Evolutionary conservation across 1,284 basidiomycete species (phyloP), one percentile per base, ranked within the genome.

Genomic region (Phaffia rhodozyma): DNA sequence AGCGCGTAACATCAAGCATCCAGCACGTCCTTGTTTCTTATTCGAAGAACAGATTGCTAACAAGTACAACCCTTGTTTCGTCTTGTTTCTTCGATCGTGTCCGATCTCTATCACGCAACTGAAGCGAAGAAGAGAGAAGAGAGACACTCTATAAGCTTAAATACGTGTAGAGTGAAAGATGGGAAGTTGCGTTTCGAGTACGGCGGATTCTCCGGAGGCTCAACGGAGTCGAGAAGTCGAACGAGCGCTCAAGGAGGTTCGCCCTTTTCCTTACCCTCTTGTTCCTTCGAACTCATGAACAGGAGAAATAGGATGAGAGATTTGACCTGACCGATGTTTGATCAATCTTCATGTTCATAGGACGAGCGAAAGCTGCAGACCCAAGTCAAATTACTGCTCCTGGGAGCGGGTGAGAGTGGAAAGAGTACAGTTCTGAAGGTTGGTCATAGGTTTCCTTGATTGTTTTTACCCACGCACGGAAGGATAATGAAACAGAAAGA

Each of bases 361-460:
- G 87, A 84, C 57, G 83, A 81, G 75, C 80, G 80, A 47, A 85
- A 81, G 73, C 70, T 88, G 78, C 79, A 82, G 53, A 74, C 78
- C 66, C 87, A 91, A 72, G 86, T 91, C 77, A 91, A 92, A 82
- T 85, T 89, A 61, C 79, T 96, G 61, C 80, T 97, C 29, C 81
- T 96, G 34, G 92, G 92, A 48, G 92, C 92, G 53, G 92, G 92
- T 48, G 92, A 94, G 72, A 89, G 86, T 38, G 92, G 92, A 54
- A 97, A 97, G 76, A 91, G 88, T 16, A 96, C 92, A 5, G 81
- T 92, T 69, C 81, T 92, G 73, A 91, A 91, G 79, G 86, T 86
- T 63, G 51, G 77, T 69, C n/a, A 30, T 55, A 13, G 32, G 34
- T 70, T 55, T 70, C 7, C 48, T 16, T 32, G 30, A 49, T 58